Conservation (phyloP, 768 basidiomycete species). For the Cubamyces sp. region DNA sequence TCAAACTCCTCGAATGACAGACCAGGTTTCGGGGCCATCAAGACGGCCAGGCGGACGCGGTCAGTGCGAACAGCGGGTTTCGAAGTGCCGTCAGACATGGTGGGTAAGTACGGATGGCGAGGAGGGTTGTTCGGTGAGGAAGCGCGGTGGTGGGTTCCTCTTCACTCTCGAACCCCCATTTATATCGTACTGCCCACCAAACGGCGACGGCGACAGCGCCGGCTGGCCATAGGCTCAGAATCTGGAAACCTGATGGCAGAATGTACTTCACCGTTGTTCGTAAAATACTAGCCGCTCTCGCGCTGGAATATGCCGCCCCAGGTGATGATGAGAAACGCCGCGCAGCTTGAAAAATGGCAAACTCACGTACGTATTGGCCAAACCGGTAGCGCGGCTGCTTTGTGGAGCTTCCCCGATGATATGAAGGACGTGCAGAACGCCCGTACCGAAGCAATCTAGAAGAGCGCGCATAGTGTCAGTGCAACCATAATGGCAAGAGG, state of each 20-base stretch:
- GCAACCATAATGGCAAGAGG: neutral
- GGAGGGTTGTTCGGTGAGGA: neutral
- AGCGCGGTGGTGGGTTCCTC: too few species aligned
- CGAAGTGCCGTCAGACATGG: neutral
- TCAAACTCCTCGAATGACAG: conserved; percentile 38
- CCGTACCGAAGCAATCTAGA: neutral
- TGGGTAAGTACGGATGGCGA: neutral
- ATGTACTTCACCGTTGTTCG: neutral
- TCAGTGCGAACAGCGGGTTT: conserved; percentile 31
- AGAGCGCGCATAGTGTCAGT: neutral
- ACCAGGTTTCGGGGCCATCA: conserved; percentile 34
- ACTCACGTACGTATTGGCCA: neutral
- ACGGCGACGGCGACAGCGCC: too few species aligned
- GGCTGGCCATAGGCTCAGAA: neutral
- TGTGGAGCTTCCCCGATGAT: neutral
- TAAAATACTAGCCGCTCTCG: neutral
- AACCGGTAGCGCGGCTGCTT: neutral
- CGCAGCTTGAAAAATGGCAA: too few species aligned
- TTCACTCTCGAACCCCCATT: neutral
- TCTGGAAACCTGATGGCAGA: neutral
- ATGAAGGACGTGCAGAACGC: neutral
- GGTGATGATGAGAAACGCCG: too few species aligned
- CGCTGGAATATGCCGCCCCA: neutral
- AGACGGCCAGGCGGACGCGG: conserved; percentile 36
- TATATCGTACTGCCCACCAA: neutral